Evolutionary conservation across 139 green algal species (phyloP), one percentile per base, ranked within the genome.

Genomic region (Chlamydomonas eustigma): DNA sequence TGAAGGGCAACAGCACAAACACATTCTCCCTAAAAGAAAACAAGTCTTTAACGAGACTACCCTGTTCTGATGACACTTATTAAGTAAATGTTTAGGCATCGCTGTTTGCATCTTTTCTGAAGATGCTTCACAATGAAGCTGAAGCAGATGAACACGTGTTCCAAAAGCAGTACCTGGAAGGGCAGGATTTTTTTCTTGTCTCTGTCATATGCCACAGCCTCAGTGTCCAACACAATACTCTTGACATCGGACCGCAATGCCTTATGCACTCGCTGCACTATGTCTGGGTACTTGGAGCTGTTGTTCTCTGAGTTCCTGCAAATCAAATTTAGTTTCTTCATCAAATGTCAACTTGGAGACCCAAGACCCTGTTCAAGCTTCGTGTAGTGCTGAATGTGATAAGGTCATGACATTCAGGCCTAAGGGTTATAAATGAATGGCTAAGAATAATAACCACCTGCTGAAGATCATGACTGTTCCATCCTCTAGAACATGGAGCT

Each of bases 81-180:
- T n/a, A n/a, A n/a, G n/a, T n/a, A n/a, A n/a, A n/a, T n/a, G n/a
- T n/a, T n/a, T n/a, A n/a, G n/a, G n/a, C n/a, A n/a, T n/a, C n/a
- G n/a, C n/a, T n/a, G n/a, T n/a, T n/a, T n/a, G n/a, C n/a, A n/a
- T n/a, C n/a, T n/a, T n/a, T n/a, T n/a, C n/a, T n/a, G n/a, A n/a
- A n/a, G n/a, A n/a, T n/a, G n/a, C n/a, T n/a, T n/a, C n/a, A n/a
- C n/a, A n/a, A n/a, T n/a, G n/a, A n/a, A n/a, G n/a, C n/a, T n/a
- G n/a, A n/a, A n/a, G n/a, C n/a, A n/a, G n/a, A n/a, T n/a, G n/a
- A n/a, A n/a, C n/a, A n/a, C n/a, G n/a, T n/a, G n/a, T n/a, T n/a
- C n/a, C n/a, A n/a, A n/a, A n/a, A n/a, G n/a, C n/a, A n/a, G n/a
- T 32, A 93, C 91, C 90, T 98, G 95, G 81, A 99, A 99, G 3